phyloP scores from a whole-genome alignment of 1,139 yeast genomes.

The Lodderomyces margitis region DNA sequence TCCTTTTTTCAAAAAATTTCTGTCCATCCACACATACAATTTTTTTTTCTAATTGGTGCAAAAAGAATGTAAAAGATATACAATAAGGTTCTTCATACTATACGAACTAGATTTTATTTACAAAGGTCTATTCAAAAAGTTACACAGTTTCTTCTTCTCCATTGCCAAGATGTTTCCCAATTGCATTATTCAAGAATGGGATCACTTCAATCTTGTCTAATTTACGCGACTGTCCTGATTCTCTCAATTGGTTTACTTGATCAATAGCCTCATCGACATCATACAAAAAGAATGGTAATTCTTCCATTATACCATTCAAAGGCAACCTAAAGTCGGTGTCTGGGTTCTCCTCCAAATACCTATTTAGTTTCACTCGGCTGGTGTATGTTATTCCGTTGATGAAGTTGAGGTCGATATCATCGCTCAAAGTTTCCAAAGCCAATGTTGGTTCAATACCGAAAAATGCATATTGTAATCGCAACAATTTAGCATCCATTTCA shows the following conservation, averaged over 20 bases:
- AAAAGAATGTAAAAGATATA: neutral
- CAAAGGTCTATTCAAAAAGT: no score
- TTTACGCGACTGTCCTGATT: slow-evolving; percentile 24
- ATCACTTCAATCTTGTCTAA: slow-evolving; percentile 44
- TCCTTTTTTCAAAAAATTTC: no score
- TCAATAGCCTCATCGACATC: slow-evolving; percentile 53
- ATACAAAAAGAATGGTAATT: slow-evolving; percentile 42
- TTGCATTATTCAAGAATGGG: slow-evolving; percentile 39
- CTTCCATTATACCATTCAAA: slow-evolving; percentile 41
- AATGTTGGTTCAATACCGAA: slow-evolving; percentile 67
- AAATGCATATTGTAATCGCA: slow-evolving; percentile 75
- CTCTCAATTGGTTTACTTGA: slow-evolving; percentile 47
- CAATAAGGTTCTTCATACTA: no score
- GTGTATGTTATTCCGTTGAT: slow-evolving; percentile 66
- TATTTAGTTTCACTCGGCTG: slow-evolving; percentile 61
- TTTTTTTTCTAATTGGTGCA: slow-evolving; percentile 4
- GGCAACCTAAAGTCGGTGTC: slow-evolving; percentile 25
- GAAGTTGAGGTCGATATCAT: slow-evolving; percentile 55
- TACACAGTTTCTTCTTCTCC: slow-evolving; percentile 1
- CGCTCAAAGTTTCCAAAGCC: slow-evolving; percentile 35
- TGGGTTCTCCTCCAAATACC: slow-evolving; percentile 23
- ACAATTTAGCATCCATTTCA: slow-evolving; percentile 64
- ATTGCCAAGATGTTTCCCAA: slow-evolving; percentile 19
- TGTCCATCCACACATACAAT: no score
- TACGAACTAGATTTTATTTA: slow-evolving; percentile 2